Base-by-base conservation (phyloP, 305 asterid species). In the Striga hermonthica region DNA sequence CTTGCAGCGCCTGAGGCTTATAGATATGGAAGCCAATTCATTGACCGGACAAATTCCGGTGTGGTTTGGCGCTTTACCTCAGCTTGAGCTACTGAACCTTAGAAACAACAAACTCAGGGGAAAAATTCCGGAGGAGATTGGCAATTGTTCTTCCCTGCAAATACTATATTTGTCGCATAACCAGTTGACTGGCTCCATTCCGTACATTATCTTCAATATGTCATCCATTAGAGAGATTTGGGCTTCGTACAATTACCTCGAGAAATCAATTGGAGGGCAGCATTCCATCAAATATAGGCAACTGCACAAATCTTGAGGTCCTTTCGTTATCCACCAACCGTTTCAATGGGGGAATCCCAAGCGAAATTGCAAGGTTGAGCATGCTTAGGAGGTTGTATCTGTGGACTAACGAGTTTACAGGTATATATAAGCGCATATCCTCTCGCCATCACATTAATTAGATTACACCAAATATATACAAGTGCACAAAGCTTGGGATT, bases 11-110 rank as follows among this genome's bases (percentile, higher is more conserved):
- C 64, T 85, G 22, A 35, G 48, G 34, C 9, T 12, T 13, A 6
- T 83, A 0, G 14, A 70, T 15, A 35, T 74, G 50, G 78, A 70
- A 5, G 43, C 5, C 61, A 86, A 86, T 69, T 59, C 15, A 6
- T 58, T 86, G 13, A 38, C 15, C 1, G 86, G 87, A 4, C 57
- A 58, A 35, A 75, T 84, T 4, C 90, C 88, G 6, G 39, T 68
- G n/a, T 83, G 81, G 84, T 28, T 83, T 37, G 93, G 88, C 59
- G 60, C 6, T 35, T 70, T 83, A 8, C 38, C 59, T 2, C 63
- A 68, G 7, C 71, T 83, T 1, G 69, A 76, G 55, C 7, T 12
- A 0, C 3, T 79, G 22, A 1, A 9, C 44, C 65, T 81, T 53
- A 15, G 65, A 14, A 43, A 60, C 9, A 81, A 85, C 67, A 64